These are phyloP conservation scores for Cyclanthera cordifolia DNA, from an alignment of 306 rosid species.

Conservation along the genomic window DNA sequence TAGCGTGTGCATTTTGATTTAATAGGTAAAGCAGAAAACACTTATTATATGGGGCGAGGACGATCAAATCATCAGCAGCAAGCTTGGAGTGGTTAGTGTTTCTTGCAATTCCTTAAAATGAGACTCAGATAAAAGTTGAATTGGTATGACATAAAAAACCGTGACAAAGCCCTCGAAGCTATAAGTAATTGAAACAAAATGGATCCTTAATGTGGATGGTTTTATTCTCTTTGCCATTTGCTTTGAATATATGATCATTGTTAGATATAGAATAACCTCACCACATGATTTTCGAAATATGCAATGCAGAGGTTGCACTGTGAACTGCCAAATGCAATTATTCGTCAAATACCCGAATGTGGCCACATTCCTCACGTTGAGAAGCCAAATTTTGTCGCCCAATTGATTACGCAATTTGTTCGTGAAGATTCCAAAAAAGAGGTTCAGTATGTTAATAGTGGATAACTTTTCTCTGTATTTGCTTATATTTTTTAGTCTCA, in stretches of 20 bases:
- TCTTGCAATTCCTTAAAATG: neutral
- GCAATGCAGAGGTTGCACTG: conserved; percentile 63
- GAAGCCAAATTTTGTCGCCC: conserved; percentile 47
- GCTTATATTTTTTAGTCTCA: neutral
- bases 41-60: conserved; percentile 94
- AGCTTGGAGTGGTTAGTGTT: conserved; percentile 73
- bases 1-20: conserved; percentile 13
- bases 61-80: conserved; percentile 62
- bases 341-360: conserved; percentile 64
- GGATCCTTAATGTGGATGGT: neutral
- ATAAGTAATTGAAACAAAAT: neutral
- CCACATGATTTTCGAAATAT: neutral
- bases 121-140: neutral
- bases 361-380: conserved; percentile 92
- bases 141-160: neutral
- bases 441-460: conserved; percentile 18
- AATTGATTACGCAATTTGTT: conserved; percentile 53
- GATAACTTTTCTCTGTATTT: conserved; percentile 9
- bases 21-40: conserved; percentile 76
- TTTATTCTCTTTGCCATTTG: neutral
- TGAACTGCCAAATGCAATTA: conserved; percentile 56
- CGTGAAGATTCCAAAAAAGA: conserved; percentile 28
- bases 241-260: neutral
- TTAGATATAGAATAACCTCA: neutral
- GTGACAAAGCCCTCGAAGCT: neutral